Evolutionary conservation across 192 early-diverging fungal species (phyloP).

Genomic region (Backusella sp.): DNA sequence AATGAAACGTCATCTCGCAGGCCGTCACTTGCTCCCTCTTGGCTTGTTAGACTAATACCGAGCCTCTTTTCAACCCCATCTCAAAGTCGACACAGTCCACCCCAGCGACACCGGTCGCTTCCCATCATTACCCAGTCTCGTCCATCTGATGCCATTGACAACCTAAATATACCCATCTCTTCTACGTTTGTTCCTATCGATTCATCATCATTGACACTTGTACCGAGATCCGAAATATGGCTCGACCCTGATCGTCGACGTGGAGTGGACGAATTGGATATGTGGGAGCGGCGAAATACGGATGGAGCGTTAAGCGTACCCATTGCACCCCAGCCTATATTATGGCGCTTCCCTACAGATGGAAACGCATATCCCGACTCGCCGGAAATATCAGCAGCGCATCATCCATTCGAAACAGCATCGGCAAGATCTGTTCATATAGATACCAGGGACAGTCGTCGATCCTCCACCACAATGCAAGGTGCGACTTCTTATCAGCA

Average conservation of each 20-base stretch:
- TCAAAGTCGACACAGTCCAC: not conserved
- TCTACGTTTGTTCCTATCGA: conserved; percentile 29
- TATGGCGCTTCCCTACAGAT: conserved; percentile 11
- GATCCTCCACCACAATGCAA: not conserved
- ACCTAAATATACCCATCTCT: conserved; percentile 1
- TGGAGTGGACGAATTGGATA: conserved; percentile 26
- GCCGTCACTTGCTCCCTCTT: conserved; percentile 8
- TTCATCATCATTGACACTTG: conserved; percentile 16
- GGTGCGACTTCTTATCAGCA: not conserved
- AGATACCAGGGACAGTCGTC: not conserved
- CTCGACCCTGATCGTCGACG: conserved; percentile 18
- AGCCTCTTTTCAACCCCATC: not conserved
- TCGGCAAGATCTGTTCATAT: not conserved
- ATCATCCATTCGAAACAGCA: not conserved
- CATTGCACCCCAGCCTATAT: not conserved
- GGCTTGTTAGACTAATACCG: conserved; percentile 6
- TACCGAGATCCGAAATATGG: conserved; percentile 22
- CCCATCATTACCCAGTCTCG: not conserved
- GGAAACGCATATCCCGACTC: conserved; percentile 13
- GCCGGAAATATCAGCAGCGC: not conserved
- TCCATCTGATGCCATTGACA: not conserved
- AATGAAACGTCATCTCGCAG: not conserved
- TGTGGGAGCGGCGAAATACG: conserved; percentile 26
- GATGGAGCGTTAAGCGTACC: not conserved
- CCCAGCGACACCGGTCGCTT: not conserved